phyloP scores from a whole-genome alignment of 2,329 filamentous ascomycete genomes.

The Orbilia quercus region DNA sequence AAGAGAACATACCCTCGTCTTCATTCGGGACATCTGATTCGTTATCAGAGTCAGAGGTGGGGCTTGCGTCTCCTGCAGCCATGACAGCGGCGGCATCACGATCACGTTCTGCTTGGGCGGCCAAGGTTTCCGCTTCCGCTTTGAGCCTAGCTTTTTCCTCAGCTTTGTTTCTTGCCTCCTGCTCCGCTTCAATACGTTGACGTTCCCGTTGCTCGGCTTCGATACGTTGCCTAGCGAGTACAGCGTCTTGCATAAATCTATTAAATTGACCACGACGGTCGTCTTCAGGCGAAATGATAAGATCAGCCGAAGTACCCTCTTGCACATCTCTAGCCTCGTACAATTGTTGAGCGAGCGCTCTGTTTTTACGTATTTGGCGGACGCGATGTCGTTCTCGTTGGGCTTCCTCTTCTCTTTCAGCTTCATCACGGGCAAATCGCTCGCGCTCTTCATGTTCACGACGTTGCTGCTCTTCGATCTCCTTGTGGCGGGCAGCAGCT shows the following conservation, averaged over 20 bases:
- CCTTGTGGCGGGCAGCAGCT: conserved; percentile 33
- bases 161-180: conserved; percentile 17
- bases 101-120: conserved; percentile 21
- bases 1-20: conserved; percentile 46
- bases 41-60: conserved; percentile 40
- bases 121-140: conserved; percentile 29
- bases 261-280: conserved; percentile 49
- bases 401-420: conserved; percentile 36
- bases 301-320: conserved; percentile 23
- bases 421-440: conserved; percentile 29
- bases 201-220: conserved; percentile 35
- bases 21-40: conserved; percentile 50
- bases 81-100: conserved; percentile 50
- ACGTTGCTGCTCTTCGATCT: conserved; percentile 29
- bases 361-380: conserved; percentile 41
- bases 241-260: conserved; percentile 47
- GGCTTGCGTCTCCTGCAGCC: conserved; percentile 25
- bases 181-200: conserved; percentile 7
- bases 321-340: conserved; percentile 46
- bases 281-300: conserved; percentile 42
- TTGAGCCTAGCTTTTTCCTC: conserved; percentile 40
- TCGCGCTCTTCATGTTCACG: conserved; percentile 37
- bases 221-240: conserved; percentile 47
- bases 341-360: conserved; percentile 37
- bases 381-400: conserved; percentile 38